Conservation (phyloP, 2,329 filamentous ascomycete genomes). For the Aspergillus oerlinghausenensis region DNA sequence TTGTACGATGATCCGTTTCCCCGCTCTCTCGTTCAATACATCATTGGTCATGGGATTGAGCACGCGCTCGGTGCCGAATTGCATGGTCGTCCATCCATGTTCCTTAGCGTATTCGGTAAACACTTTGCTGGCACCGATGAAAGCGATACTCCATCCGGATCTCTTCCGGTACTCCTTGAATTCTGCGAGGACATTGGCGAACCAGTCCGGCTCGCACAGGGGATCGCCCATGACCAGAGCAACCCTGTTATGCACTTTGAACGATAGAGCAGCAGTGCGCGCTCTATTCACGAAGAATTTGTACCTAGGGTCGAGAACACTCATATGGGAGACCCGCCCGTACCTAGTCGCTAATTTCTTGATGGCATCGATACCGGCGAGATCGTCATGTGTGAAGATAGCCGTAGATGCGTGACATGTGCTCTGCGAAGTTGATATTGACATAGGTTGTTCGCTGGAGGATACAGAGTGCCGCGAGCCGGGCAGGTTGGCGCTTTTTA, state of each 20-base stretch:
- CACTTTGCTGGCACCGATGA: conserved; percentile 33
- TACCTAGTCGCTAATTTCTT: conserved; percentile 28
- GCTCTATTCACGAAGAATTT: conserved; percentile 37
- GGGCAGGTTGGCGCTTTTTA: background rate
- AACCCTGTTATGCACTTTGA: conserved; percentile 34
- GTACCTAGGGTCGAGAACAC: conserved; percentile 40
- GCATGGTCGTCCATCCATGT: conserved; percentile 32
- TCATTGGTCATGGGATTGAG: conserved; percentile 40
- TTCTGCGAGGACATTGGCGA: conserved; percentile 28
- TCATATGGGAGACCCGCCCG: conserved; percentile 41
- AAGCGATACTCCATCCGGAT: conserved; percentile 29
- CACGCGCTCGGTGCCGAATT: conserved; percentile 37
- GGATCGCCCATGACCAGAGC: conserved; percentile 40
- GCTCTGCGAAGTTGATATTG: background rate
- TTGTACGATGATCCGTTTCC: conserved; percentile 36
- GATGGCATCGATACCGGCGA: conserved; percentile 28
- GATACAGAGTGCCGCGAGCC: background rate
- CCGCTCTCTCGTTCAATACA: conserved; percentile 30
- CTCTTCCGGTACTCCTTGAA: conserved; percentile 31
- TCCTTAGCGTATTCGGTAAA: conserved; percentile 29
- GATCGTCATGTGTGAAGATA: conserved; percentile 13
- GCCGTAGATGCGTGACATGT: background rate
- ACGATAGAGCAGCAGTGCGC: conserved; percentile 34
- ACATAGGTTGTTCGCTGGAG: background rate
- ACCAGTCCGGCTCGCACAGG: conserved; percentile 25